A percentile compares a stretch with the other conserved stretches of the same genome.
These are phyloP conservation scores for Termitomyces sp. DNA, from an alignment of 768 basidiomycete species.

Conservation along the genomic window DNA sequence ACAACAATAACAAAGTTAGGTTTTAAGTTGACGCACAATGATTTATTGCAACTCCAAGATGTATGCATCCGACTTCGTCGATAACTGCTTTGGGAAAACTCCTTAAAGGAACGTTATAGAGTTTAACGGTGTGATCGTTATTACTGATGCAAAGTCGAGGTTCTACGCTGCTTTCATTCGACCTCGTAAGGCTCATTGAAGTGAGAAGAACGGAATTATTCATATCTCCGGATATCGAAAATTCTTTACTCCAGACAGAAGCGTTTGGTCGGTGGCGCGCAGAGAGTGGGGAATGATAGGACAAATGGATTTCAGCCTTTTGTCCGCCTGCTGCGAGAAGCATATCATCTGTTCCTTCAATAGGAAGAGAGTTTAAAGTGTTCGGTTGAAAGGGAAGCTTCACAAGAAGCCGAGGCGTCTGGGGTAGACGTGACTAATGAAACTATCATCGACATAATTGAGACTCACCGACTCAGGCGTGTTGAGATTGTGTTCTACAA, in stretches of 20 bases:
- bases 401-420: conserved; percentile 44
- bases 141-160: conserved; percentile 81
- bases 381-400: conserved; percentile 57
- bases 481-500: conserved; percentile 58
- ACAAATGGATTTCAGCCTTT: conserved; percentile 66
- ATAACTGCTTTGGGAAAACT: conserved; percentile 34
- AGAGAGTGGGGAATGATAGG: conserved; percentile 32
- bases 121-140: conserved; percentile 77
- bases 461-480: conserved; percentile 38
- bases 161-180: conserved; percentile 60
- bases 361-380: conserved; percentile 50
- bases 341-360: conserved; percentile 46
- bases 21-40: conserved; percentile 53
- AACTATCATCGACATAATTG: conserved; percentile 8
- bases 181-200: conserved; percentile 48
- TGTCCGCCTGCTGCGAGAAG: conserved; percentile 77
- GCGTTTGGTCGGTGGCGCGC: conserved; percentile 19
- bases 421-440: conserved; percentile 1
- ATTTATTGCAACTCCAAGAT: conserved; percentile 69
- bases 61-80: conserved; percentile 45
- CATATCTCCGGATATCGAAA: conserved; percentile 58
- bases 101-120: conserved; percentile 69
- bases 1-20: neutral
- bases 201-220: conserved; percentile 80
- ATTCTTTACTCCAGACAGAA: conserved; percentile 50